phyloP scores from a whole-genome alignment of 1,284 basidiomycete species.

The Cryptococcus sp. region DNA sequence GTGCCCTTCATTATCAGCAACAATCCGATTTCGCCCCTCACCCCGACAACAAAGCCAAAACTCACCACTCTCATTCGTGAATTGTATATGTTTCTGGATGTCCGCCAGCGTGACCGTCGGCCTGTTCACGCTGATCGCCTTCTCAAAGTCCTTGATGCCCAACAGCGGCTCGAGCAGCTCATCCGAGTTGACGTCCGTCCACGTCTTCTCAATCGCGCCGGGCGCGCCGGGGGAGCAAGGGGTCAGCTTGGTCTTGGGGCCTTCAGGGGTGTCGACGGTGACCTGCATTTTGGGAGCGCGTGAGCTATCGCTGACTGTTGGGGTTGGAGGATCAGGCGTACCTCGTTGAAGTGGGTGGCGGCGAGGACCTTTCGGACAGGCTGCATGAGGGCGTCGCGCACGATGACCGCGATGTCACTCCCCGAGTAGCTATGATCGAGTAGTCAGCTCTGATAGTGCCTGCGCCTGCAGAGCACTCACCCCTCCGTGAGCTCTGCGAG shows the following conservation, averaged over 20 bases:
- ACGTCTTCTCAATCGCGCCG: conserved; percentile 80
- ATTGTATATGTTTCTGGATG: conserved; percentile 84
- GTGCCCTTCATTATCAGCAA: not conserved
- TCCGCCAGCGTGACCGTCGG: conserved; percentile 89
- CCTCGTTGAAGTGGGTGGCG: conserved; percentile 88
- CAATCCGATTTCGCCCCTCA: not conserved
- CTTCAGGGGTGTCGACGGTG: conserved; percentile 46
- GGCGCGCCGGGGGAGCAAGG: conserved; percentile 94
- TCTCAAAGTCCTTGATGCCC: conserved; percentile 76
- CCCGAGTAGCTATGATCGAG: conserved; percentile 68
- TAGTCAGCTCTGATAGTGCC: not conserved
- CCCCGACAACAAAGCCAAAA: not conserved
- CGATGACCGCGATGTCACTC: conserved; percentile 91
- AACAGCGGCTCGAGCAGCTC: conserved; percentile 84
- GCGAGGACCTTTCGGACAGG: conserved; percentile 94
- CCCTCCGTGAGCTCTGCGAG: conserved; percentile 87
- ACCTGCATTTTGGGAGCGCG: conserved; percentile 35
- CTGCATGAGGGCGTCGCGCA: conserved; percentile 97
- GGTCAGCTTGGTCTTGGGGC: conserved; percentile 63
- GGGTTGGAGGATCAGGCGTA: conserved; percentile 25
- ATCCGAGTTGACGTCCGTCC: conserved; percentile 89
- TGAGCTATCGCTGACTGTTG: not conserved
- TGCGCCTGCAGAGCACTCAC: conserved; percentile 48
- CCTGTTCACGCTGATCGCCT: conserved; percentile 73
- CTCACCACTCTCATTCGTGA: conserved; percentile 72